Evolutionary conservation across 352 stramenopile species (phyloP), one percentile per base, ranked within the genome.

Genomic region (Globisporangium solare): DNA sequence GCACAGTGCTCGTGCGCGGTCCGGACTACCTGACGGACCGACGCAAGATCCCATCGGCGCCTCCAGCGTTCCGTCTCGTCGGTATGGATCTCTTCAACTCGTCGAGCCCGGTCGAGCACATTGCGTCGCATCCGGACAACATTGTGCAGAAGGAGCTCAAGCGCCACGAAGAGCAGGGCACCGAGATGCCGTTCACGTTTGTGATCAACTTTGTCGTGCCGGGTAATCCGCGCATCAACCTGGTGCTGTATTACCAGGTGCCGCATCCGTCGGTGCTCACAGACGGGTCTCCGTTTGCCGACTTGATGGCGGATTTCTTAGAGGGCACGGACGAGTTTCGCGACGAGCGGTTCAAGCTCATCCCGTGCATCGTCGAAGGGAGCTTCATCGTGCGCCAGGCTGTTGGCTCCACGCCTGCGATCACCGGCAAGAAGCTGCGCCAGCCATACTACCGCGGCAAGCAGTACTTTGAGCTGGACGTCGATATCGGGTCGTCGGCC

Each of bases 271-370:
- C 68, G 2, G 52, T 88, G 8, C 32, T 89, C 52, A 74, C 65
- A 1, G 76, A 89, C 31, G 76, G 78, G 0, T 83, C 71, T 6
- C 74, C 77, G 18, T 86, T 84, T 24, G 72, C 76, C 8, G 81
- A 92, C 63, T 67, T 92, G 12, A 85, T 92, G 76, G 62, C 62
- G 0, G 78, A 89, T 37, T 92, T 92, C 54, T 56, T 92, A 35
- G 77, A 92, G 45, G 77, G 77, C 12, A 76, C 76, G 17, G 79
- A 92, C 47, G 79, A 89, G 42, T 92, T 88, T 63, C 76, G 79
- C 14, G 86, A 92, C 52, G 79, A 92, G 61, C 76, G 77, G 35
- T 92, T 92, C 56, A 92, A 92, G 70, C 61, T 92, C 13, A 92
- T 92, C 51, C 81, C 81, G 39, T 86, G 73, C 55, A 92, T 92